Base-by-base conservation (phyloP, 768 basidiomycete genomes). In the Lentinula aciculospora region DNA sequence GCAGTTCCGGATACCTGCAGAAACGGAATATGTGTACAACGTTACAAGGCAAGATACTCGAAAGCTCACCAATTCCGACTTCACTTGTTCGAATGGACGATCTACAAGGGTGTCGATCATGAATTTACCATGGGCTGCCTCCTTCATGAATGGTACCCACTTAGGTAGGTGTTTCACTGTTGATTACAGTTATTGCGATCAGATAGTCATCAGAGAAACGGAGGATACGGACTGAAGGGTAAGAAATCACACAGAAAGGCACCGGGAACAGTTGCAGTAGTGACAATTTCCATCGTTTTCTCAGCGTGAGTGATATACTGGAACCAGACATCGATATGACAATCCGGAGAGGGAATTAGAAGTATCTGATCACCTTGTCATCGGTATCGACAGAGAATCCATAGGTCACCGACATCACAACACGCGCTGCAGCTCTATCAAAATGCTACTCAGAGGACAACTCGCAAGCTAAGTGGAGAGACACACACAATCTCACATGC, bases 261-360 rank as follows among this genome's bases (percentile, higher is more conserved):
- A 28, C 71, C 71, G 2, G 69, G 70, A 2, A 65, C 55, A 3
- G 61, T 66, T 3, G 63, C 65, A 32, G 58, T 57, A n/a, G 57
- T 61, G 25, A 71, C 49, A 39, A 69, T 59, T 6, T 60, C 47
- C 65, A 71, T 65, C 0, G 65, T 63, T 25, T 57, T 61, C 44
- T 72, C 70, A 19, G 64, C 67, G 27, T 66, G 49, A 3, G 59
- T 57, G 39, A 72, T 65, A 34, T 69, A 72, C 71, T 73, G 39
- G 23, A 51, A 4, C 10, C 13, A 32, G 47, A 32, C 12, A 54
- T 31, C n/a, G 23, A 19, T 44, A 29, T 27, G 13, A 17, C 19
- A 17, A 21, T 17, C 25, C 13, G 2, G 46, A 9, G 19, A 21
- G 12, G 19, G 3, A 21, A 21, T 1, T 2, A 4, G 9, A 28